Evolutionary conservation across 352 stramenopile genomes (phyloP).

Genomic region (Pythium coloratum): DNA sequence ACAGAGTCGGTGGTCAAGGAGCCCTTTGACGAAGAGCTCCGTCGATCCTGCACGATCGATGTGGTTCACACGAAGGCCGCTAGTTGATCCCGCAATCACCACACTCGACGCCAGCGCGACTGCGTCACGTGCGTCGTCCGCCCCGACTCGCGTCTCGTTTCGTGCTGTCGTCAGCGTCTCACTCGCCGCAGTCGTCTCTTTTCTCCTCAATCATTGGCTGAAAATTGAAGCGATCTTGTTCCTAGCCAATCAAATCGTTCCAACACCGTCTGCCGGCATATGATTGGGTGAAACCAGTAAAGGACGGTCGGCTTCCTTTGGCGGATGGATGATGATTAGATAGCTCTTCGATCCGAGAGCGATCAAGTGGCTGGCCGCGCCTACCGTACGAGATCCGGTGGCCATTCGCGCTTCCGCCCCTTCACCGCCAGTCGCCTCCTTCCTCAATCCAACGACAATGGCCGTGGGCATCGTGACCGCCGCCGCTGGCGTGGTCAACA

Average conservation of each 20-base stretch:
- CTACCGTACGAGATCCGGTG: too few relatives aligned
- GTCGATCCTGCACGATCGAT: too few relatives aligned
- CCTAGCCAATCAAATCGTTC: conserved; percentile 12
- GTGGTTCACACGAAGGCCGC: background rate
- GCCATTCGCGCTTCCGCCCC: conserved; percentile 14
- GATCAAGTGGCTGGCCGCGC: background rate
- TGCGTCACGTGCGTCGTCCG: background rate
- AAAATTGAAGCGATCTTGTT: background rate
- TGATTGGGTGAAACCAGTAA: conserved; percentile 23
- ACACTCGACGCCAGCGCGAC: background rate
- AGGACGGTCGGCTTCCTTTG: conserved; percentile 12
- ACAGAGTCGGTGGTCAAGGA: too few relatives aligned
- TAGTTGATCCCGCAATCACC: background rate
- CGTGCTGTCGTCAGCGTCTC: background rate
- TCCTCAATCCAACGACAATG: conserved; percentile 25
- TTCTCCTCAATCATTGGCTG: background rate
- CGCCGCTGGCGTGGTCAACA: conserved; percentile 30
- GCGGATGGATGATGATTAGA: background rate
- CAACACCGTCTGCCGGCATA: background rate
- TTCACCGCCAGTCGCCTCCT: background rate
- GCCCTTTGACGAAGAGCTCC: too few relatives aligned
- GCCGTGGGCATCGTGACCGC: conserved; percentile 34
- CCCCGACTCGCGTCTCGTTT: background rate
- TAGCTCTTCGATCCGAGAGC: background rate
- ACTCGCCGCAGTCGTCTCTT: background rate